These are phyloP conservation scores for Talaromyces sp. DNA, from an alignment of 2,329 filamentous ascomycete genomes.

Conservation along the genomic window DNA sequence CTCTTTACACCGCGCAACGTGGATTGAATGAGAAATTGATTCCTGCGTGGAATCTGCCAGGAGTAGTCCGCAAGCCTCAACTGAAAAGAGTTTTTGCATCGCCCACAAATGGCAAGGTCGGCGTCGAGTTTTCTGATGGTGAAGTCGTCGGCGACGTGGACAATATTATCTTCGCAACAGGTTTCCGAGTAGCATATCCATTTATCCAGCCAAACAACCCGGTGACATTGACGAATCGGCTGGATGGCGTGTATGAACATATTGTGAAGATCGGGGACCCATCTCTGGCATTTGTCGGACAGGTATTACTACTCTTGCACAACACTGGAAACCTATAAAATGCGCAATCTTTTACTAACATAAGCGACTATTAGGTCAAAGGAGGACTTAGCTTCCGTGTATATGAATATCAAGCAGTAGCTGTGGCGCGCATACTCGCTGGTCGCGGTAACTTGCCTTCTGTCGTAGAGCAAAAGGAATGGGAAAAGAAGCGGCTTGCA, in stretches of 20 bases:
- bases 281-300: slow-evolving; percentile 24
- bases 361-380: slow-evolving; percentile 14
- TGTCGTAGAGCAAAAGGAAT: slow-evolving; percentile 16
- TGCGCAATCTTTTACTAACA: not conserved
- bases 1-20: slow-evolving; percentile 19
- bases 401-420: slow-evolving; percentile 29
- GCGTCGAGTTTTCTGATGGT: slow-evolving; percentile 21
- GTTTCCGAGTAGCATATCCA: slow-evolving; percentile 25
- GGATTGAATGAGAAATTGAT: slow-evolving; percentile 17
- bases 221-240: slow-evolving; percentile 20
- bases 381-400: slow-evolving; percentile 25
- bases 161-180: slow-evolving; percentile 29
- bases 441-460: slow-evolving; percentile 10
- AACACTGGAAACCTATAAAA: not conserved
- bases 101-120: not conserved
- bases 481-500: slow-evolving; percentile 22
- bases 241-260: slow-evolving; percentile 27
- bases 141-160: slow-evolving; percentile 16
- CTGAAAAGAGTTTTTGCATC: slow-evolving; percentile 7
- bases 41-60: slow-evolving; percentile 20
- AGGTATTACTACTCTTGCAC: slow-evolving; percentile 9
- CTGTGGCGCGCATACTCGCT: slow-evolving; percentile 25
- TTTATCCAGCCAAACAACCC: slow-evolving; percentile 21
- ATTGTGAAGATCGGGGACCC: slow-evolving; percentile 26
- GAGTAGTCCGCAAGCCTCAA: slow-evolving; percentile 18